Percentiles rank a stretch among this genome's conserved stretches.
These are phyloP conservation scores for Parastagonospora avenae DNA, from an alignment of 2,329 filamentous ascomycete genomes.

Conservation along the genomic window DNA sequence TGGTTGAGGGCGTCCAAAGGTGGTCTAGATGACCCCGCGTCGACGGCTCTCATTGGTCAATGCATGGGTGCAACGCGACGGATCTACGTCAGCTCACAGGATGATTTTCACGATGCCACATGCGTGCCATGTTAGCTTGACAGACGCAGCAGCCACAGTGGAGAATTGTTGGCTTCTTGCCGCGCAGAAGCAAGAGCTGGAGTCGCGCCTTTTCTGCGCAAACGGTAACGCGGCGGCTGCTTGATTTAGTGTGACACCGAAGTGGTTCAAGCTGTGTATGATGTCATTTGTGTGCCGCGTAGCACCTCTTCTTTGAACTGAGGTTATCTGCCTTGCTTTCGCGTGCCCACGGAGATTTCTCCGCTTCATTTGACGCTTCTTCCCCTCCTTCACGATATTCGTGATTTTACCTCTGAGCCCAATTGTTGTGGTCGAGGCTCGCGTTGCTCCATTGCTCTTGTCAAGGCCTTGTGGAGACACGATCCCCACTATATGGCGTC, in stretches of 20 bases:
- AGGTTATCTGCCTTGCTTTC: constrained; percentile 23
- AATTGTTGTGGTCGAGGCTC: constrained; percentile 8
- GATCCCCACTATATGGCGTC: constrained; percentile 48
- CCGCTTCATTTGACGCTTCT: constrained; percentile 3
- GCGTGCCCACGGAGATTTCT: constrained; percentile 9
- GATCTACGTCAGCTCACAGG: constrained; percentile 22
- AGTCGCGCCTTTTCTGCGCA: constrained; percentile 10
- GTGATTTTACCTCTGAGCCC: constrained; percentile 8
- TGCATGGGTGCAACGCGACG: background rate
- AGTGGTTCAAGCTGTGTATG: constrained; percentile 5
- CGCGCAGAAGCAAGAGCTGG: constrained; percentile 7
- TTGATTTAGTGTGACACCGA: constrained; percentile 4
- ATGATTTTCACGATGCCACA: background rate
- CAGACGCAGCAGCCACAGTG: constrained; percentile 18
- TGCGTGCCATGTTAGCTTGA: background rate
- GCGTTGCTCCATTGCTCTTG: constrained; percentile 1
- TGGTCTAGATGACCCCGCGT: constrained; percentile 11
- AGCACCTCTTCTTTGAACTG: constrained; percentile 7
- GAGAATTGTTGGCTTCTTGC: constrained; percentile 10
- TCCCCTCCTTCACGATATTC: constrained; percentile 1
- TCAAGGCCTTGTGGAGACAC: constrained; percentile 8
- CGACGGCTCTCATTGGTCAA: constrained; percentile 13
- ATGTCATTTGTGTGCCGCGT: constrained; percentile 22
- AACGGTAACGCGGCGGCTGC: constrained; percentile 17
- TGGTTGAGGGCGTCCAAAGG: constrained; percentile 9